A percentile compares a stretch with the other conserved stretches of the same genome.
phyloP scores from a whole-genome alignment of 2,329 filamentous ascomycete species.

The Penicillium sp. region DNA sequence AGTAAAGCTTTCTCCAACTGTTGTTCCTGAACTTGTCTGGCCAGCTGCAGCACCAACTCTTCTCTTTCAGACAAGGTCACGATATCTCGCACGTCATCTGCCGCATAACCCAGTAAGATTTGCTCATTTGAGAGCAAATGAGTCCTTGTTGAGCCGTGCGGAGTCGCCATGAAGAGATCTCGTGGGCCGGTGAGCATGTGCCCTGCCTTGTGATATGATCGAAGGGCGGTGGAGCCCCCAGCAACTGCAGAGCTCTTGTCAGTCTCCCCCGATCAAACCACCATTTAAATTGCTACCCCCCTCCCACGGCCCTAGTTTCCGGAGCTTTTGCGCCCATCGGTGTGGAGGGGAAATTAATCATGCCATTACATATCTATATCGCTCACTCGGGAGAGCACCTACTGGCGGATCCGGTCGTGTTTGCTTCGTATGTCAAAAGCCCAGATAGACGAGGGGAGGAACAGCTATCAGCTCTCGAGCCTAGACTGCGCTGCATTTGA shows the following conservation, averaged over 20 bases:
- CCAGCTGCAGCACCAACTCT: slow-evolving; percentile 59
- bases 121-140: slow-evolving; percentile 31
- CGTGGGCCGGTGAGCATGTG: slow-evolving; percentile 19
- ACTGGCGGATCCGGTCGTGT: slow-evolving; percentile 67
- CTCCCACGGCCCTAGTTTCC: slow-evolving; percentile 18
- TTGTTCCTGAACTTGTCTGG: slow-evolving; percentile 65
- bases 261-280: slow-evolving; percentile 11
- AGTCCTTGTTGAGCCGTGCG: slow-evolving; percentile 24
- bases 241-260: slow-evolving; percentile 14
- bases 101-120: slow-evolving; percentile 37
- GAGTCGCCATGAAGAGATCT: slow-evolving; percentile 33
- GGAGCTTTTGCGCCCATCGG: slow-evolving; percentile 25
- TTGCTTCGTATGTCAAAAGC: slow-evolving; percentile 59
- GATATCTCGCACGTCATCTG: slow-evolving; percentile 41
- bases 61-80: slow-evolving; percentile 62
- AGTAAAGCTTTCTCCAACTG: slow-evolving; percentile 66
- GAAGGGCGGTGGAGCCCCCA: slow-evolving; percentile 19
- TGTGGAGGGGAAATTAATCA: slow-evolving; percentile 44
- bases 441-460: slow-evolving; percentile 5
- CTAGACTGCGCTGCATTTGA: slow-evolving; percentile 3
- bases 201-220: slow-evolving; percentile 24
- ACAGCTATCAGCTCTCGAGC: slow-evolving; percentile 3
- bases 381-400: slow-evolving; percentile 88
- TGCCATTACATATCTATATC: slow-evolving; percentile 86
- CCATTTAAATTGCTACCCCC: slow-evolving; percentile 10